phyloP scores from a whole-genome alignment of 768 basidiomycete species.

The Gymnopilus junonius region DNA sequence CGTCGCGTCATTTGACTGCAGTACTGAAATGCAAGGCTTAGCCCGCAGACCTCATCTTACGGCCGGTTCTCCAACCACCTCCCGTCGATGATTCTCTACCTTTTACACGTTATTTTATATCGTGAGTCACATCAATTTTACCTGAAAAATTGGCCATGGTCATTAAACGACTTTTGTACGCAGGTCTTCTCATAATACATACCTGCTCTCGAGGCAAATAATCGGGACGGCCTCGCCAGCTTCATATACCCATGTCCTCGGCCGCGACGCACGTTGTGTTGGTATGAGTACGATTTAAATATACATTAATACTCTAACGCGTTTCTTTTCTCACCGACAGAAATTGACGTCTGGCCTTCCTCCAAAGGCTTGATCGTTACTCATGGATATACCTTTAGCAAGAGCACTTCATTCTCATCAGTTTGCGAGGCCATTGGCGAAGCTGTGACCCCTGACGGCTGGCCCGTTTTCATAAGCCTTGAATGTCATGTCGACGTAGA shows the following conservation, averaged over 20 bases:
- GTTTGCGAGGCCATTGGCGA: slow-evolving; percentile 59
- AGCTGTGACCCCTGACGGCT: slow-evolving; percentile 43
- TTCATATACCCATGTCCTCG: slow-evolving; percentile 59
- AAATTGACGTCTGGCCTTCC: slow-evolving; percentile 72
- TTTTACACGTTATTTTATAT: slow-evolving; percentile 60
- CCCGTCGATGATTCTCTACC: slow-evolving; percentile 49
- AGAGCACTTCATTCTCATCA: slow-evolving; percentile 51
- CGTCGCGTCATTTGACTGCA: background rate
- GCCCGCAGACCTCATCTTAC: slow-evolving; percentile 36
- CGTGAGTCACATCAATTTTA: slow-evolving; percentile 36
- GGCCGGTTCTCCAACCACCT: slow-evolving; percentile 40
- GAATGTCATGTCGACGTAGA: slow-evolving; percentile 63
- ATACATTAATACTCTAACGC: background rate
- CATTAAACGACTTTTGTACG: background rate
- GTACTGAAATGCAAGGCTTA: slow-evolving; percentile 26
- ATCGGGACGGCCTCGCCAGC: slow-evolving; percentile 56
- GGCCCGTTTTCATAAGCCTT: slow-evolving; percentile 64
- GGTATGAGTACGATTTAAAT: slow-evolving; percentile 22
- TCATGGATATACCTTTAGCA: slow-evolving; percentile 63
- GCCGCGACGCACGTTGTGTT: slow-evolving; percentile 56
- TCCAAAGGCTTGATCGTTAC: slow-evolving; percentile 58
- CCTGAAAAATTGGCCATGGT: slow-evolving; percentile 3
- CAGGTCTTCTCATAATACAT: slow-evolving; percentile 72
- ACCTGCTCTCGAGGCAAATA: slow-evolving; percentile 61
- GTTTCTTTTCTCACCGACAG: slow-evolving; percentile 25